Evolutionary conservation across 495 filamentous ascomycete genomes (phyloP), one percentile per base, ranked within the genome.

Genomic region (Aspergillus panamensis): DNA sequence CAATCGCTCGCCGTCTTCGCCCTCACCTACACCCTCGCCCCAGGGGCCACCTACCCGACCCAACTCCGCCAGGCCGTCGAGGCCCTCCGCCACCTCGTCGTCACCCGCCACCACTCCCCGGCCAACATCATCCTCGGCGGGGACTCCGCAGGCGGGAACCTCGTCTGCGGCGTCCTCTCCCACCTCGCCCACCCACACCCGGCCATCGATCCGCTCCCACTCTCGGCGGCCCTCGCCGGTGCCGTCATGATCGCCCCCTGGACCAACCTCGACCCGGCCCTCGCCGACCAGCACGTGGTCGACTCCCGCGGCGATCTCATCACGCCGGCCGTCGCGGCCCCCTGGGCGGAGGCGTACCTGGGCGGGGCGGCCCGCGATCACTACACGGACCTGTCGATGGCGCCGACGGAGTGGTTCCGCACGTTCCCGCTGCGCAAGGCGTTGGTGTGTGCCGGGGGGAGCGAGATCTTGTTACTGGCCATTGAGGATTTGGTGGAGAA

Each of bases 131-230:
- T 80, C 55, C 63, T 89, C 0, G 81, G 68, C 44, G 86, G 86
- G 9, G 86, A 89, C 71, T 87, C 84, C 1, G 86, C 86, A 0
- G 85, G 86, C 55, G 86, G 76, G 4, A 87, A 87, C 52, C 71
- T 89, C 0, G 73, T 76, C 30, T 62, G 82, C 29, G 75, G 76
- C 10, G 69, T 89, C 6, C 71, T 88, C 3, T 82, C 80, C 1
- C 86, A 89, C 60, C 63, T 85, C 19, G 67, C 81, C 0, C 84
- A 87, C 62, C 82, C 86, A 0, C 83, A 87, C 60, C 78, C 82
- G 3, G 64, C 68, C 3, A 75, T 84, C 51, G 63, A 74, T 7
- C 64, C 67, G 0, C 19, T 79, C 1, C 13, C 30, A 0, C 31
- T 73, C 0, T 47, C 45, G 6, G 50, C 39, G 8, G 57, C 63